Conservation (phyloP, 768 basidiomycete genomes). For the Lactarius evosmus region DNA sequence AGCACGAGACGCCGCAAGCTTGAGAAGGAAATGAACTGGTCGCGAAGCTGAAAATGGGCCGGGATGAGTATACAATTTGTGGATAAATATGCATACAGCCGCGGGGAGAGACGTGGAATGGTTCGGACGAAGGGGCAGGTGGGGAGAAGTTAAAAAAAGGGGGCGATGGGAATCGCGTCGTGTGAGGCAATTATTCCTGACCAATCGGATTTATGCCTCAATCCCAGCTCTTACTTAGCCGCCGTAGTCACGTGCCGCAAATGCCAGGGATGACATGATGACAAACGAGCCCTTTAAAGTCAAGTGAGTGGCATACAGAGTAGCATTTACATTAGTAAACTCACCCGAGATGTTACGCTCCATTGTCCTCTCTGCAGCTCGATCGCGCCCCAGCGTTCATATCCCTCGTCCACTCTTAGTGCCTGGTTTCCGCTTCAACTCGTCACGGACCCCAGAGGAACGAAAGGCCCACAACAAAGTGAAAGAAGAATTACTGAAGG, state of each 20-base stretch:
- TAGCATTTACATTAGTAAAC: too few relatives aligned
- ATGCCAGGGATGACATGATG: neutral
- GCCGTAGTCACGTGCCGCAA: slow-evolving; percentile 4
- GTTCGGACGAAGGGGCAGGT: neutral
- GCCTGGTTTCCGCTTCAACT: slow-evolving; percentile 21
- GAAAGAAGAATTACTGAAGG: slow-evolving; percentile 47
- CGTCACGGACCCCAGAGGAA: slow-evolving; percentile 30
- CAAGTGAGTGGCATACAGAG: too few relatives aligned
- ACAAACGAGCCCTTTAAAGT: neutral
- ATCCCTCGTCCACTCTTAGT: slow-evolving; percentile 1
- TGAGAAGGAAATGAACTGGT: neutral
- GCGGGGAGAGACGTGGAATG: neutral
- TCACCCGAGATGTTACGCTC: neutral
- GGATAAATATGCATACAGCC: neutral
- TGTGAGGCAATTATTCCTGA: slow-evolving; percentile 24
- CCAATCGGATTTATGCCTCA: slow-evolving; percentile 25
- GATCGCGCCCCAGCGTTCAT: neutral
- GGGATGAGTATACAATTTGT: neutral
- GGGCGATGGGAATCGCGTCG: too few relatives aligned
- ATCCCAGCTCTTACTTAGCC: neutral
- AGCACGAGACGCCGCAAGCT: neutral
- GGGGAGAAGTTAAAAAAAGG: neutral
- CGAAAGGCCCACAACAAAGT: slow-evolving; percentile 40
- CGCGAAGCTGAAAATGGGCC: neutral
- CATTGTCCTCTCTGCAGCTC: neutral